These are phyloP conservation scores for Amanita molliuscula DNA, from an alignment of 768 basidiomycete genomes.

Conservation along the genomic window DNA sequence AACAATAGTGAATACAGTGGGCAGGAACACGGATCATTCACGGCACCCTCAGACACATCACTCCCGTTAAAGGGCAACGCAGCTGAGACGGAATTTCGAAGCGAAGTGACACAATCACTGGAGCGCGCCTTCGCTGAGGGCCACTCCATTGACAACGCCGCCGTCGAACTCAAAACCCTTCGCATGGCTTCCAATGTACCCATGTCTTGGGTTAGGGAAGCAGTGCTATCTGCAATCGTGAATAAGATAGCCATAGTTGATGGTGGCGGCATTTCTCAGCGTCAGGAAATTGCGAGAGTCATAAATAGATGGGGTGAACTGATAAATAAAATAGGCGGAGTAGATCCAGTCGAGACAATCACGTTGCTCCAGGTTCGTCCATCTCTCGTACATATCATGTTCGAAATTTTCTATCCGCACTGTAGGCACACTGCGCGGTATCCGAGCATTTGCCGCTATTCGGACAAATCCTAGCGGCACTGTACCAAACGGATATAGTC, in stretches of 20 bases:
- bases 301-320: constrained; percentile 76
- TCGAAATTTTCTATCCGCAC: background rate
- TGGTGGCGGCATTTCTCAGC: constrained; percentile 45
- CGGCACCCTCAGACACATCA: constrained; percentile 40
- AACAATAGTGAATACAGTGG: constrained; percentile 26
- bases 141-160: constrained; percentile 86
- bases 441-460: constrained; percentile 64
- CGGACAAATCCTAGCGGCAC: constrained; percentile 72
- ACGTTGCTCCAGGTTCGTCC: constrained; percentile 61
- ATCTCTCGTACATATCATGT: background rate
- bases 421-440: constrained; percentile 52
- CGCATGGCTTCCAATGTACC: constrained; percentile 96
- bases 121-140: constrained; percentile 88
- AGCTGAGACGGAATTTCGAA: constrained; percentile 59
- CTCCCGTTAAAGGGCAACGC: constrained; percentile 31
- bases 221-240: constrained; percentile 80
- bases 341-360: constrained; percentile 75
- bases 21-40: constrained; percentile 23
- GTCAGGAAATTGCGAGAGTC: constrained; percentile 52
- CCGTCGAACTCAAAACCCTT: constrained; percentile 91
- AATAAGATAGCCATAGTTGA: constrained; percentile 56
- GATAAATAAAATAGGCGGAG: constrained; percentile 72
- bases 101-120: constrained; percentile 75
- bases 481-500: constrained; percentile 89
- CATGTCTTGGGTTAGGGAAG: constrained; percentile 74